Evolutionary conservation across 2,329 filamentous ascomycete species (phyloP).

Genomic region (Exophiala viscosa): DNA sequence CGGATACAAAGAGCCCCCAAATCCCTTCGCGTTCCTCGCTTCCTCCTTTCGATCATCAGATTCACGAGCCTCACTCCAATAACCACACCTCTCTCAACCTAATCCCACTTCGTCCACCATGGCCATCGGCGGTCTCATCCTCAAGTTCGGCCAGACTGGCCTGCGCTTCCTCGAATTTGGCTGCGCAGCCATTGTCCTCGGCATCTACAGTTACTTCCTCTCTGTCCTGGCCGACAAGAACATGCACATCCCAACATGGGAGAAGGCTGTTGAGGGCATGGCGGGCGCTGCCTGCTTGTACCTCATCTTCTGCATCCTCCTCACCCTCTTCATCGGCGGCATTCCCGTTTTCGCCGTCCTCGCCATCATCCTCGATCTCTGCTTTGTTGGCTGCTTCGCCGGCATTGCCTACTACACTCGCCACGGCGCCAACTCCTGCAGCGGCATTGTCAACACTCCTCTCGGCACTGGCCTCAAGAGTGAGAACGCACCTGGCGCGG

Average conservation of each 20-base stretch:
- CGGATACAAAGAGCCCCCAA: slow-evolving; percentile 13
- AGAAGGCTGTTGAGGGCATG: slow-evolving; percentile 74
- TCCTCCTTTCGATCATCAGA: neutral
- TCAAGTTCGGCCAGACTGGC: slow-evolving; percentile 67
- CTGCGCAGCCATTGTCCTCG: slow-evolving; percentile 69
- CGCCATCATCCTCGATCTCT: slow-evolving; percentile 70
- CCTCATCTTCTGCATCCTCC: slow-evolving; percentile 64
- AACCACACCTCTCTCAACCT: neutral
- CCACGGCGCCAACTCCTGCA: slow-evolving; percentile 64
- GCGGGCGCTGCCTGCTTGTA: slow-evolving; percentile 73
- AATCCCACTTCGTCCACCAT: slow-evolving; percentile 41
- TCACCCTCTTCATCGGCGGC: slow-evolving; percentile 77
- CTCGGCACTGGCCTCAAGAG: slow-evolving; percentile 62
- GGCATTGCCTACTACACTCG: slow-evolving; percentile 75
- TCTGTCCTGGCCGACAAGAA: slow-evolving; percentile 65
- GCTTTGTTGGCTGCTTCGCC: slow-evolving; percentile 72
- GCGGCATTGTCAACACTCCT: slow-evolving; percentile 60
- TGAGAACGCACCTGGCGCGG: slow-evolving; percentile 46
- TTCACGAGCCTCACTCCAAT: neutral
- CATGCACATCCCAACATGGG: slow-evolving; percentile 59
- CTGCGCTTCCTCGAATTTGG: slow-evolving; percentile 71
- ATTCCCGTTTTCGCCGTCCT: slow-evolving; percentile 68
- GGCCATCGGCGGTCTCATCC: slow-evolving; percentile 57
- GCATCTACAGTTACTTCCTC: slow-evolving; percentile 81
- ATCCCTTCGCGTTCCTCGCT: neutral